phyloP scores from a whole-genome alignment of 2,329 filamentous ascomycete species.

The Diplocarpon mali region DNA sequence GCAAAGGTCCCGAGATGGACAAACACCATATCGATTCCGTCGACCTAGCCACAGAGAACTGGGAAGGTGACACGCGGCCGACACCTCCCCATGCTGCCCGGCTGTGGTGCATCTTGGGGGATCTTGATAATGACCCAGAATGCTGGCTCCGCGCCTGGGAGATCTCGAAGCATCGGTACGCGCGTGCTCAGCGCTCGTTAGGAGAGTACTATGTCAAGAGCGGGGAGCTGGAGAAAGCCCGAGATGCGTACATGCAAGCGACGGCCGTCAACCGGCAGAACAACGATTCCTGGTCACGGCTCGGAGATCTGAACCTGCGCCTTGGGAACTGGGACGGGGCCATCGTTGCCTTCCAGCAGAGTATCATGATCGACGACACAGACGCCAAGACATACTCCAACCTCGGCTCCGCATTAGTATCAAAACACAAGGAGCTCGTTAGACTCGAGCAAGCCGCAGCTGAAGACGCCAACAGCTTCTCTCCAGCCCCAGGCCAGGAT shows the following conservation, averaged over 20 bases:
- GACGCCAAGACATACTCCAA: conserved; percentile 95
- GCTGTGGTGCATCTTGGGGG: conserved; percentile 86
- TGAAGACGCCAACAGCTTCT: conserved; percentile 10
- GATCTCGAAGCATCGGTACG: conserved; percentile 68
- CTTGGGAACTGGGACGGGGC: conserved; percentile 68
- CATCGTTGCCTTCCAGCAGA: conserved; percentile 70
- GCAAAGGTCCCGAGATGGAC: conserved; percentile 30
- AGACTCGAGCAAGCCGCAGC: conserved; percentile 28
- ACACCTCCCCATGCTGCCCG: conserved; percentile 77
- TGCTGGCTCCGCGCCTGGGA: conserved; percentile 85
- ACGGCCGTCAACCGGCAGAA: conserved; percentile 72
- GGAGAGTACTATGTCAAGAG: conserved; percentile 64
- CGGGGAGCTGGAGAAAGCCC: conserved; percentile 57
- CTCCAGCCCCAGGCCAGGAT: conserved; percentile 27
- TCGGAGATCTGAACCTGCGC: conserved; percentile 80
- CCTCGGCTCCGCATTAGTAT: conserved; percentile 71
- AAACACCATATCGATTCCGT: conserved; percentile 38
- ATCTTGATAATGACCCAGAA: conserved; percentile 62
- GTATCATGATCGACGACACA: conserved; percentile 74
- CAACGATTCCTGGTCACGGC: conserved; percentile 74
- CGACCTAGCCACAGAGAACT: conserved; percentile 44
- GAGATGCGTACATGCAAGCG: conserved; percentile 67
- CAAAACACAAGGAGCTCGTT: conserved; percentile 45
- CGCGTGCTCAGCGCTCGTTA: conserved; percentile 77
- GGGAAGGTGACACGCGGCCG: conserved; percentile 51